Conservation (phyloP, 1,284 basidiomycete species). For the Waitea zeae region DNA sequence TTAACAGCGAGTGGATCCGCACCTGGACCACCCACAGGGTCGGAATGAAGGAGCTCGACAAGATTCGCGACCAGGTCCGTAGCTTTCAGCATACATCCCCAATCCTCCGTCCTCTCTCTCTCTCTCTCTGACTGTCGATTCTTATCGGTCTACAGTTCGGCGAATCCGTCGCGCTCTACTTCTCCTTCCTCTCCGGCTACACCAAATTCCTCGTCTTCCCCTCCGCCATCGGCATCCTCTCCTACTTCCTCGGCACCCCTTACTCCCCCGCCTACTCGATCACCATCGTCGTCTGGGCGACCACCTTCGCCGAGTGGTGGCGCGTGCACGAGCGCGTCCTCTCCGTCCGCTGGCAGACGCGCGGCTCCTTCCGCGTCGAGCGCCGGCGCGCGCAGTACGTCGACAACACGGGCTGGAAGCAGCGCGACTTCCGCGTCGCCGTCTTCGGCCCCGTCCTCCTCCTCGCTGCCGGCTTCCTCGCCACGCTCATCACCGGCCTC, state of each 20-base stretch:
- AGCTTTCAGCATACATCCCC: too few relatives aligned
- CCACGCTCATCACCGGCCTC: conserved; percentile 55
- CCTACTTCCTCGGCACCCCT: conserved; percentile 45
- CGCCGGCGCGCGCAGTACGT: conserved; percentile 53
- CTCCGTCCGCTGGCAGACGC: conserved; percentile 66
- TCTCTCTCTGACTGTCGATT: conserved; percentile 2
- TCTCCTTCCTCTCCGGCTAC: conserved; percentile 76
- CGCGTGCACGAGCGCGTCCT: conserved; percentile 66
- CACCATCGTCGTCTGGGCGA: conserved; percentile 63
- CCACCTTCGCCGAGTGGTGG: conserved; percentile 84
- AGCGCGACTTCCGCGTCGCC: conserved; percentile 57
- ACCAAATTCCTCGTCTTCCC: conserved; percentile 61
- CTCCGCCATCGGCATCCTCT: conserved; percentile 37
- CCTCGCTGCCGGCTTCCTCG: conserved; percentile 57
- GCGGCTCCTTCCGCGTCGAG: conserved; percentile 64
- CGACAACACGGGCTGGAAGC: conserved; percentile 51
- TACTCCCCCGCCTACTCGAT: conserved; percentile 72
- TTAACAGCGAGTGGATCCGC: conserved; percentile 59
- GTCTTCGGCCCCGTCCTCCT: conserved; percentile 67
- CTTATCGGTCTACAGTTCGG: conserved; percentile 46
- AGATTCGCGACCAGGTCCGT: conserved; percentile 41
- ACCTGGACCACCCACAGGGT: conserved; percentile 46
- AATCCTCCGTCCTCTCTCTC: background rate
- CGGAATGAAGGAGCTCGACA: conserved; percentile 38
- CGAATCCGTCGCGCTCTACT: conserved; percentile 81